Evolutionary conservation across 2,329 filamentous ascomycete species (phyloP).

Genomic region (Zymoseptoria crescenta): DNA sequence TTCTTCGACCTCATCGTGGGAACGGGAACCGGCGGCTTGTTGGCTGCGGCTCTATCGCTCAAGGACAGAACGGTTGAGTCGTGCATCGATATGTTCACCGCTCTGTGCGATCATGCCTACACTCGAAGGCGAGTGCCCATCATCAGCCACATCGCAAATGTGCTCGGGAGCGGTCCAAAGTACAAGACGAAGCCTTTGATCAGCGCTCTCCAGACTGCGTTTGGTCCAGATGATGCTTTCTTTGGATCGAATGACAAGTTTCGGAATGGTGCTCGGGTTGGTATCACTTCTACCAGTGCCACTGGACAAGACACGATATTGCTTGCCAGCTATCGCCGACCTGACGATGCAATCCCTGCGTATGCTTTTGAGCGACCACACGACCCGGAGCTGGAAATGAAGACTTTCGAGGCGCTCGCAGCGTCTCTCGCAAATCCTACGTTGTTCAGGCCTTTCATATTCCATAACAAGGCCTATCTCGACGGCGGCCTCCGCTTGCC

Average conservation of each 20-base stretch:
- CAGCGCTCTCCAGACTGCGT: constrained; percentile 33
- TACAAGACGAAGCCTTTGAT: constrained; percentile 31
- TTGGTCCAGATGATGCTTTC: constrained; percentile 28
- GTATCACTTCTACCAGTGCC: constrained; percentile 37
- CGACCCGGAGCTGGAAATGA: constrained; percentile 33
- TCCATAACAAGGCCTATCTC: constrained; percentile 41
- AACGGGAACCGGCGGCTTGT: constrained; percentile 39
- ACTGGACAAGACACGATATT: constrained; percentile 35
- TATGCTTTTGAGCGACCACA: constrained; percentile 37
- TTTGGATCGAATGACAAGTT: constrained; percentile 20
- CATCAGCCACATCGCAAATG: constrained; percentile 25
- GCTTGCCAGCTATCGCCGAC: constrained; percentile 40
- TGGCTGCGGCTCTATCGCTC: constrained; percentile 36
- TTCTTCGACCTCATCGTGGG: constrained; percentile 47
- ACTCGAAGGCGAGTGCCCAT: constrained; percentile 33
- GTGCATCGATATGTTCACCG: constrained; percentile 34
- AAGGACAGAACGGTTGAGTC: constrained; percentile 33
- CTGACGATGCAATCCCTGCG: constrained; percentile 20
- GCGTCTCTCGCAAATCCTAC: constrained; percentile 45
- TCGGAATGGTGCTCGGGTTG: constrained; percentile 31
- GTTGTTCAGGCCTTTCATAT: constrained; percentile 46
- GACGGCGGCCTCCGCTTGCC: constrained; percentile 45
- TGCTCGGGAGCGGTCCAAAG: constrained; percentile 23
- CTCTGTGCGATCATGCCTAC: constrained; percentile 36
- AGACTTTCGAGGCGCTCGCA: constrained; percentile 46